Percentiles rank a stretch among this genome's conserved stretches.
Conservation (phyloP, 148 eudicot genomes). For the Cornus controversa region DNA sequence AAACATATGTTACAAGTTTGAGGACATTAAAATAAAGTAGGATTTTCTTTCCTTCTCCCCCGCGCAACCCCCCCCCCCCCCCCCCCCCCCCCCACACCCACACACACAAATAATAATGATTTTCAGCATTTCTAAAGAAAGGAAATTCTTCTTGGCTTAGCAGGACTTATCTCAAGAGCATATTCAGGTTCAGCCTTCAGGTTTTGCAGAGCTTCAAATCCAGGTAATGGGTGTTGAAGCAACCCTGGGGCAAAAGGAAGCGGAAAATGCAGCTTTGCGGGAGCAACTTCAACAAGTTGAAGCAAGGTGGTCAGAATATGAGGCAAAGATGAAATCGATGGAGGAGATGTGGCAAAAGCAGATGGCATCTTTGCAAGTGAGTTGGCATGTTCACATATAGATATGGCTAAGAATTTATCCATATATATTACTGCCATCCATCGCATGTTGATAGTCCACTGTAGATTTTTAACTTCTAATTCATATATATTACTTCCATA, state of each 20-base stretch:
- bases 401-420: too few species aligned
- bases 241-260: conserved; percentile 19
- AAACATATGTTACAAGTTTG: too few species aligned
- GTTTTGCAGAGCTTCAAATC: conserved; percentile 56
- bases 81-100: too few species aligned
- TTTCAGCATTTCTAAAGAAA: neutral
- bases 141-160: conserved; percentile 1
- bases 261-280: conserved; percentile 32
- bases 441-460: too few species aligned
- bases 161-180: conserved; percentile 45
- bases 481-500: too few species aligned
- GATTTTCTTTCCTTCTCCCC: too few species aligned
- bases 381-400: conserved; percentile 8
- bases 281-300: conserved; percentile 50
- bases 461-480: too few species aligned
- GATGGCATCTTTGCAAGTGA: conserved; percentile 61
- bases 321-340: conserved; percentile 63
- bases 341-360: conserved; percentile 85
- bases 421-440: too few species aligned
- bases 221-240: conserved; percentile 31
- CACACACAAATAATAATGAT: too few species aligned
- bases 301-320: conserved; percentile 58
- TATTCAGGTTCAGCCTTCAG: conserved; percentile 35
- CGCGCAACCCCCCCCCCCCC: too few species aligned
- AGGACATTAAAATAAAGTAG: too few species aligned